Evolutionary conservation across 169 alveolate species (phyloP).

Genomic region (Cryptosporidium viatorum): DNA sequence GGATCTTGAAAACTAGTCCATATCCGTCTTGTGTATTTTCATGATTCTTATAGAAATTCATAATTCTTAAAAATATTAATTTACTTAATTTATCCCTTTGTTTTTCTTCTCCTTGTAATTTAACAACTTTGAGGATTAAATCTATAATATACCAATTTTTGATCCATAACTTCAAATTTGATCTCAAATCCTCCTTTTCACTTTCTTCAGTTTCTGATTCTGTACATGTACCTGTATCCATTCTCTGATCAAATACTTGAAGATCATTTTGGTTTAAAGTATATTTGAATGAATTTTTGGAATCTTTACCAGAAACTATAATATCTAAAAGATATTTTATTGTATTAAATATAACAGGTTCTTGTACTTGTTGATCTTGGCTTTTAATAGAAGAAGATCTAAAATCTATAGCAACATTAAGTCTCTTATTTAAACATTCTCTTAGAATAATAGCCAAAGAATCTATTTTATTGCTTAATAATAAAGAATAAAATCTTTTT

Average conservation of each 20-base stretch:
- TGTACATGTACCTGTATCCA: not conserved
- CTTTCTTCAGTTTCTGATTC: not conserved
- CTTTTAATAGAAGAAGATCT: not conserved
- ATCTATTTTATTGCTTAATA: slow-evolving; percentile 20
- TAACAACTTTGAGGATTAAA: not conserved
- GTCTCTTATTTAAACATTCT: slow-evolving; percentile 17
- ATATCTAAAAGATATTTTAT: not conserved
- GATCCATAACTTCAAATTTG: slow-evolving; percentile 19
- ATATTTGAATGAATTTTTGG: not conserved
- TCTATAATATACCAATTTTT: slow-evolving; percentile 45
- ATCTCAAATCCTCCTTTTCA: slow-evolving; percentile 2
- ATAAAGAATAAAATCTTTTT: not conserved
- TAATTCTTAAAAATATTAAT: slow-evolving; percentile 15
- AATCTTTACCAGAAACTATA: not conserved
- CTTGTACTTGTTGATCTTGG: not conserved
- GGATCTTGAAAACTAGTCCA: slow-evolving; percentile 26
- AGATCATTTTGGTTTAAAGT: not conserved
- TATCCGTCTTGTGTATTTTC: not conserved
- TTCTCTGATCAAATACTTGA: not conserved
- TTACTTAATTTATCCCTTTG: not conserved
- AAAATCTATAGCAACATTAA: not conserved
- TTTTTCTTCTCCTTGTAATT: not conserved
- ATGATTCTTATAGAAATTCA: slow-evolving; percentile 5
- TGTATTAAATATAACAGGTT: not conserved
- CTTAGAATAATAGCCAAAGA: slow-evolving; percentile 16